A percentile compares a stretch with the other conserved stretches of the same genome.
phyloP scores from a whole-genome alignment of 495 filamentous ascomycete genomes.

The Aspergillus hancockii region DNA sequence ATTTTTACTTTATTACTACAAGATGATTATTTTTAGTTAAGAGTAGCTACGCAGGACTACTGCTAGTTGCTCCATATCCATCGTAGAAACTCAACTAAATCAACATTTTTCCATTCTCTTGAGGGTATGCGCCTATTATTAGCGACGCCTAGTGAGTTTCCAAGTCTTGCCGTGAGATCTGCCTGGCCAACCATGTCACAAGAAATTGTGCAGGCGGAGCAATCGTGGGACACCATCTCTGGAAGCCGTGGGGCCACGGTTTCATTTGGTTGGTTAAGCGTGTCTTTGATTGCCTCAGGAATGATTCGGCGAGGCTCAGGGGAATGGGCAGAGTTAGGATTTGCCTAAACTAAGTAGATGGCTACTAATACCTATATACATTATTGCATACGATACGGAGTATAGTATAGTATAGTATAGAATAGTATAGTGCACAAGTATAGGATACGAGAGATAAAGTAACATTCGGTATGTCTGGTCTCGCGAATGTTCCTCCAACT shows the following conservation, averaged over 20 bases:
- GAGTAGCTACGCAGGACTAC: not conserved
- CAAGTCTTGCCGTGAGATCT: not conserved
- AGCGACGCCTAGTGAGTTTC: not conserved
- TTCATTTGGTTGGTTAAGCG: slow-evolving; percentile 7
- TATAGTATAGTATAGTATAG: not conserved
- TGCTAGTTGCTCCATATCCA: not conserved
- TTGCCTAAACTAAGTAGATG: too few relatives aligned
- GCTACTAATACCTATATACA: not conserved
- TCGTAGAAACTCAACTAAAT: not conserved
- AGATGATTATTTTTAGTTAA: not conserved
- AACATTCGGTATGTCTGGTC: too few relatives aligned
- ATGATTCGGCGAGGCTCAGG: not conserved
- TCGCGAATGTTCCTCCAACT: not conserved
- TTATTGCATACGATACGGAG: not conserved
- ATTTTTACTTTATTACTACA: not conserved
- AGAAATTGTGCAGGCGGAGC: not conserved
- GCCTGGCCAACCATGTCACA: slow-evolving; percentile 7
- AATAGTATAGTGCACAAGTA: too few relatives aligned
- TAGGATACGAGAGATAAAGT: too few relatives aligned
- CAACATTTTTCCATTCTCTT: not conserved
- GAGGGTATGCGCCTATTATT: slow-evolving; percentile 5
- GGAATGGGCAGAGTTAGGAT: not conserved
- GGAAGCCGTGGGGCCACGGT: slow-evolving; percentile 14
- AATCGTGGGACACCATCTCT: slow-evolving; percentile 1
- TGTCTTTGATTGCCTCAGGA: not conserved